Percentiles rank a stretch among this genome's conserved stretches.
Conservation (phyloP, 2,329 filamentous ascomycete genomes). For the Fusarium nurragi region DNA sequence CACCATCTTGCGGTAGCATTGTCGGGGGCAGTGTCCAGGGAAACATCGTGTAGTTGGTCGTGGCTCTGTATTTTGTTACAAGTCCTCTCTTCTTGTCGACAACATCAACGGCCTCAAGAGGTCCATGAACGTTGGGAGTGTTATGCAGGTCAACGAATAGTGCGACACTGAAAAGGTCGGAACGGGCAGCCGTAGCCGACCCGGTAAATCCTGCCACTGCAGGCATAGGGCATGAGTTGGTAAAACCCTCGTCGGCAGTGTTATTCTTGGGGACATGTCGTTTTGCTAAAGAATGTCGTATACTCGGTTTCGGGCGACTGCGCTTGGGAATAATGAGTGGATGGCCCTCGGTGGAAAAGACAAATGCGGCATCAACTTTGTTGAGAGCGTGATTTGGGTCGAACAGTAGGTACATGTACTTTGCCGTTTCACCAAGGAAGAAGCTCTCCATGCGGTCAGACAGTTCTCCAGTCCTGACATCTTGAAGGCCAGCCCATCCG, state of each 20-base stretch:
- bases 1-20: constrained; percentile 79
- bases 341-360: constrained; percentile 97
- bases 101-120: constrained; percentile 49
- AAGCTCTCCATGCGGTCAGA: constrained; percentile 99
- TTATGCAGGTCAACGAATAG: constrained; percentile 83
- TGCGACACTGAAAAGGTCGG: constrained; percentile 88
- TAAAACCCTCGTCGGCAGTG: constrained; percentile 58
- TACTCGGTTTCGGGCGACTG: constrained; percentile 26
- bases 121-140: constrained; percentile 71
- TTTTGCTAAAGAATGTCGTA: constrained; percentile 12
- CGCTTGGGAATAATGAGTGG: constrained; percentile 80
- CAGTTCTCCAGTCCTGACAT: constrained; percentile 83
- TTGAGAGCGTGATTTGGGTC: constrained; percentile 88
- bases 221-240: constrained; percentile 73
- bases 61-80: constrained; percentile 57
- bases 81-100: constrained; percentile 60
- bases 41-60: constrained; percentile 84
- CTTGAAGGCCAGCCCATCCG: constrained; percentile 90
- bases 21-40: constrained; percentile 89
- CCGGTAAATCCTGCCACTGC: constrained; percentile 70
- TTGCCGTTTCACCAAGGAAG: constrained; percentile 94
- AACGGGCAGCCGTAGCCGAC: constrained; percentile 80
- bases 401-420: constrained; percentile 94
- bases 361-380: constrained; percentile 83
- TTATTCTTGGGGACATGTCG: constrained; percentile 42